Base-by-base conservation (phyloP, 805 yeast genomes). In the Kregervanrija fluxuum region DNA sequence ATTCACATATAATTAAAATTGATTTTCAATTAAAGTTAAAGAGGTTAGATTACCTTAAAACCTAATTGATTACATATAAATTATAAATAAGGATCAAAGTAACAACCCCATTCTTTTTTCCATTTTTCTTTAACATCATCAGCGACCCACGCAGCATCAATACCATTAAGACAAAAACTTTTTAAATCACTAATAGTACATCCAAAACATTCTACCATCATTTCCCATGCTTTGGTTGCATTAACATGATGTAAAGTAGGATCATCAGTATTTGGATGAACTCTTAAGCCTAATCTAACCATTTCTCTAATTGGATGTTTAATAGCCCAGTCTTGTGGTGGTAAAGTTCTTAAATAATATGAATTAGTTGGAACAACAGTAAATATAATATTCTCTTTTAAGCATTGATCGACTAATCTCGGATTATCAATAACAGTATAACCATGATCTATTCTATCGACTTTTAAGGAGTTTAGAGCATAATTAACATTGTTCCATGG, bases 221-320 rank as follows among this genome's bases (percentile, higher is more conserved):
- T 61, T 44, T 50, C 42, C 65, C 65, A 61, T 2, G 59, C 51
- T 38, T 48, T 51, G 2, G 64, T 59, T 8, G 64, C 60, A 40
- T 60, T 54, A 4, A 59, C 62, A 38, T 54, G 52, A 40, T 61
- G 65, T 36, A 59, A 54, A 8, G 60, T 50, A 11, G 65, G 65
- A 45, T 61, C 65, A 42, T 61, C 65, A 8, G 65, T 59, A 43
- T 61, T 61, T 5, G 64, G 65, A 48, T 59, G 61, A 13, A 61
- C 50, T 34, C 42, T 51, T 39, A 61, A 36, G 2, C 64, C 64
- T 11, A 48, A 44, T 46, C 48, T 43, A 14, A 57, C 53, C 65
- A 61, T 61, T 41, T 49, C 36, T 30, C 65, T 41, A 32, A 61
- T 61, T 5, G 64, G 65, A 44, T 61, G 65, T 41, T 56, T 56